Evolutionary conservation across 1,284 basidiomycete species (phyloP), one percentile per base, ranked within the genome.

Genomic region (Tilletia caries): DNA sequence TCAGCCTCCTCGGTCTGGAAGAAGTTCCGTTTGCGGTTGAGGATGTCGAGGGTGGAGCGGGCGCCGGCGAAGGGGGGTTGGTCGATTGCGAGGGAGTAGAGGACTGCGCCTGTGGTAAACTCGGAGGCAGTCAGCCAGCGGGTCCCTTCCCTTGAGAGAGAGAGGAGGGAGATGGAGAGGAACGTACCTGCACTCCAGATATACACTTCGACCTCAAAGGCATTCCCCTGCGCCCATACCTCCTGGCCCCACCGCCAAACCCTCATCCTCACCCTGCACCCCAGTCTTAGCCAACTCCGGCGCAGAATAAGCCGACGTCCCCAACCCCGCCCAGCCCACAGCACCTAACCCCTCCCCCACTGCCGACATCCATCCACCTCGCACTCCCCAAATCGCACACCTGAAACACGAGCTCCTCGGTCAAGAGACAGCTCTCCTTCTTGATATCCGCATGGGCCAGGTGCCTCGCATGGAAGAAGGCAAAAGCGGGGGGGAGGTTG

Each of bases 301-400:
- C 20, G 81, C 81, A 33, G 78, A 75, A 67, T 80, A 82, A 1
- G 80, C 78, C 13, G 79, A 80, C 29, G 81, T 82, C 18, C 81
- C 81, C n/a, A 82, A 68, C 0, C 79, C 78, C 3, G 43, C 41
- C 54, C 54, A 20, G 23, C 44, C 67, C 8, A 18, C 58, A 50
- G 8, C 37, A 6, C 43, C 25, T n/a, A n/a, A n/a, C n/a, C 18
- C 29, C 29, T 15, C 20, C 29, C 37, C 37, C 37, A n/a, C n/a
- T n/a, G 10, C n/a, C 18, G 27, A 27, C n/a, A n/a, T 68, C 64
- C n/a, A 65, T 62, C 60, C 58, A 82, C 20, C 82, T 73, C n/a
- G 81, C 80, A 20, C 80, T 80, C 48, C 79, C 79, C 48, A 83
- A 82, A 58, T 83, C 81, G 70, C 80, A 79, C 4, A 83, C 70